Base-by-base conservation (phyloP, 345 rosid species). In the Raphanus sativus region DNA sequence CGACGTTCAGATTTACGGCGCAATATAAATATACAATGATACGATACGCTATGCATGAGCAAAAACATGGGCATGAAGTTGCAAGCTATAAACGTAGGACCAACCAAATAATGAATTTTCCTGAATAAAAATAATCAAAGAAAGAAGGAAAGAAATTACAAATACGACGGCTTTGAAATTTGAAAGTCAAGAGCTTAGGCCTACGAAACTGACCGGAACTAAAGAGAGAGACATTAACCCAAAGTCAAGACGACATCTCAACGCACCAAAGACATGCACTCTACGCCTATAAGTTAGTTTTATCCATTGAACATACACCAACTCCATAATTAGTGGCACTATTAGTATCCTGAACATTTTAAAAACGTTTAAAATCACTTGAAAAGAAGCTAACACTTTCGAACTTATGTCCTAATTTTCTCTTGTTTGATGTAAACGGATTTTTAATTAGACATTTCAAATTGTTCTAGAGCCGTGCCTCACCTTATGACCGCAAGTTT, bases 231-330 rank as follows among this genome's bases (percentile, higher is more conserved):
- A 48, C 17, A 56, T 24, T 16, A 16, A 75, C 24, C 60, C 74
- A 4, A 69, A 77, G 38, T 70, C 75, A 69, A 70, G 69, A 7
- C 78, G 21, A 21, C 21, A 56, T 66, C 68, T 62, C 76, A 45
- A 8, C 68, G 45, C 71, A 75, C 24, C 73, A 75, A 45, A 73
- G 10, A 59, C 61, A 59, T 67, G 16, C 63, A 60, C 64, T 59
- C 33, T 17, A 6, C 63, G 13, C 3, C 34, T 69, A 15, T 67
- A 69, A 10, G 10, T 34, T 28, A 28, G 30, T 28, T 60, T 13
- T 29, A 8, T 60, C 65, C 65, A 12, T 12, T 26, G n/a, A 55
- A 17, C 7, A 17, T 21, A 55, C 61, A 9, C 62, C 32, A 58
- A 58, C 17, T 60, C 17, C 64, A 28, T 61, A 13, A 45, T 29